phyloP scores from a whole-genome alignment of 257 asterid genomes.

The Solanum sejunctum region DNA sequence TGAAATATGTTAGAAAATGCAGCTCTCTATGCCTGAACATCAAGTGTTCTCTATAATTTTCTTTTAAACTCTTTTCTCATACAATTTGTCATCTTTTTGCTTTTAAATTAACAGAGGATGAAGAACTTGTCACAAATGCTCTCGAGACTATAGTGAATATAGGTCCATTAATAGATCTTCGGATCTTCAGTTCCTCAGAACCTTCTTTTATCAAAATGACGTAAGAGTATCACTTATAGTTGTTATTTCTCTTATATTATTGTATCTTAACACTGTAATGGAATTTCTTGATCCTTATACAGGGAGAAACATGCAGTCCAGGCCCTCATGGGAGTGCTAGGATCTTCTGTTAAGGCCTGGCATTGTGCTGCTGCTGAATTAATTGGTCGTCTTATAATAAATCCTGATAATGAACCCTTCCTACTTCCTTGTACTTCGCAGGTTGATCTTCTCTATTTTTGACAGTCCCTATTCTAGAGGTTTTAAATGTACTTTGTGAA shows the following conservation, averaged over 20 bases:
- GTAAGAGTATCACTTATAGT: slow-evolving; percentile 16
- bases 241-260: background rate
- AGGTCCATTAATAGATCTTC: slow-evolving; percentile 84
- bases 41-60: background rate
- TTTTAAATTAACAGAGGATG: slow-evolving; percentile 60
- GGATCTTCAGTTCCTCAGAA: slow-evolving; percentile 82
- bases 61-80: slow-evolving; percentile 4
- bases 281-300: background rate
- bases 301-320: slow-evolving; percentile 83
- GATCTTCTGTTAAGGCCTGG: slow-evolving; percentile 85
- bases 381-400: slow-evolving; percentile 79
- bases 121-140: slow-evolving; percentile 87
- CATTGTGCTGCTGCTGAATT: slow-evolving; percentile 96
- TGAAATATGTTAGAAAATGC: background rate
- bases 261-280: background rate
- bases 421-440: slow-evolving; percentile 77
- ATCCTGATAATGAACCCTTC: slow-evolving; percentile 91
- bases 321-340: slow-evolving; percentile 81
- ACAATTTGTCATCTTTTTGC: background rate
- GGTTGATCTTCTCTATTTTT: slow-evolving; percentile 22
- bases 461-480: background rate
- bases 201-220: slow-evolving; percentile 81
- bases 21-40: background rate
- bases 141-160: slow-evolving; percentile 83
- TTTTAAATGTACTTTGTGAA: background rate